These are phyloP conservation scores for Huntiella savannae DNA, from an alignment of 2,329 filamentous ascomycete genomes.

Conservation along the genomic window DNA sequence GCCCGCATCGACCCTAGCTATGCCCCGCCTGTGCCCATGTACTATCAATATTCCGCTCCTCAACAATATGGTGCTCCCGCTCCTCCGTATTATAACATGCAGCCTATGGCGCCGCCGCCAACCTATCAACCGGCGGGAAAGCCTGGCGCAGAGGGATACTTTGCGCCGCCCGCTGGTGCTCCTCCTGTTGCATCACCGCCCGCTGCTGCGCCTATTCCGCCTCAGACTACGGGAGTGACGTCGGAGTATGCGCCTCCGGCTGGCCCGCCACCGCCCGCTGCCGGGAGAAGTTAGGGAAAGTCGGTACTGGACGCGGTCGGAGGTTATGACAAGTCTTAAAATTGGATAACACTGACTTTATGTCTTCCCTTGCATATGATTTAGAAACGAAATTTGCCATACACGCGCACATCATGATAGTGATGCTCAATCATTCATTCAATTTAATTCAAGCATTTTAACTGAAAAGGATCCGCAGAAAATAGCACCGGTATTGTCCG, in stretches of 20 bases:
- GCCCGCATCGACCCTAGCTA: slow-evolving; percentile 30
- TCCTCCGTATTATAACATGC: slow-evolving; percentile 26
- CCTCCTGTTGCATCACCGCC: slow-evolving; percentile 10
- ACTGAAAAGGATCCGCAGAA: no score
- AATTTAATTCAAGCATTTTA: no score
- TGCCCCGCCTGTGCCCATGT: slow-evolving; percentile 24
- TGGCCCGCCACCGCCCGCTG: slow-evolving; percentile 26
- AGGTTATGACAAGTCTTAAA: no score
- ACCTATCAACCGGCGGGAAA: slow-evolving; percentile 40
- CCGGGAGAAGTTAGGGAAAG: neutral
- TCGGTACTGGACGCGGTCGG: no score
- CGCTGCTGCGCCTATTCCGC: neutral
- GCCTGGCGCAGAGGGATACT: slow-evolving; percentile 29
- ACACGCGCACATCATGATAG: no score
- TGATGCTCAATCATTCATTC: no score
- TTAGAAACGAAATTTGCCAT: no score
- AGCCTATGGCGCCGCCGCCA: slow-evolving; percentile 33
- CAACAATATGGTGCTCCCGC: slow-evolving; percentile 15
- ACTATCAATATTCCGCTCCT: slow-evolving; percentile 19
- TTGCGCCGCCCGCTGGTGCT: slow-evolving; percentile 15
- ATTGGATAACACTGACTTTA: no score
- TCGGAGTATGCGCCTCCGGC: slow-evolving; percentile 23
- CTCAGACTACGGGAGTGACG: neutral
- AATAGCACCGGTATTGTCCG: no score
- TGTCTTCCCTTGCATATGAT: no score